These are phyloP conservation scores for Kodamaea derodonti DNA, from an alignment of 1,139 yeast species.

Conservation along the genomic window DNA sequence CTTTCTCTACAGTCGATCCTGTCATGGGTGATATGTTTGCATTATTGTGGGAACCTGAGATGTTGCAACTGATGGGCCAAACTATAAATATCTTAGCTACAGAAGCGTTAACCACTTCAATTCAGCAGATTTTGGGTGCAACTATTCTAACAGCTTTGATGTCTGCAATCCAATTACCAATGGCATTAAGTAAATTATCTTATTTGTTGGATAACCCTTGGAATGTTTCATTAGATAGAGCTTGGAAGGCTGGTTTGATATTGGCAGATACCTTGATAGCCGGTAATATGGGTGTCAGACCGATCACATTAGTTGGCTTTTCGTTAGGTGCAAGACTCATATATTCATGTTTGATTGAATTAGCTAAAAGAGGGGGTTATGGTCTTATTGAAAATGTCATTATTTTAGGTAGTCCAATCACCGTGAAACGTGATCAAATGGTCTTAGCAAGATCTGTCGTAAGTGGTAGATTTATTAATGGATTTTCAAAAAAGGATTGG, in stretches of 20 bases:
- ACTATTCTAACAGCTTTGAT: constrained; percentile 88
- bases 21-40: constrained; percentile 96
- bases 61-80: constrained; percentile 94
- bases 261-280: constrained; percentile 87
- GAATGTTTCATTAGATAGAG: constrained; percentile 95
- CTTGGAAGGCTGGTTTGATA: constrained; percentile 93
- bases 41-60: constrained; percentile 95
- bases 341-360: constrained; percentile 82
- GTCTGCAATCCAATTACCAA: constrained; percentile 94
- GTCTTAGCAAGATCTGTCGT: constrained; percentile 82
- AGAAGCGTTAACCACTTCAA: constrained; percentile 87
- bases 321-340: constrained; percentile 92
- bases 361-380: constrained; percentile 80
- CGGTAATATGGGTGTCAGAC: constrained; percentile 88
- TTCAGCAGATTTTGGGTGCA: constrained; percentile 92
- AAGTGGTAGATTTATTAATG: constrained; percentile 86
- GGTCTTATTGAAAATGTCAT: constrained; percentile 90
- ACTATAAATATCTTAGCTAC: constrained; percentile 91
- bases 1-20: constrained; percentile 95
- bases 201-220: constrained; percentile 95
- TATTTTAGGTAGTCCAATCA: constrained; percentile 85
- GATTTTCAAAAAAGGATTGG: constrained; percentile 94
- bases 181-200: constrained; percentile 84
- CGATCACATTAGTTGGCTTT: constrained; percentile 89
- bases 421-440: constrained; percentile 73